Base-by-base conservation (phyloP, 257 asterid genomes). In the Lithospermum erythrorhizon region DNA sequence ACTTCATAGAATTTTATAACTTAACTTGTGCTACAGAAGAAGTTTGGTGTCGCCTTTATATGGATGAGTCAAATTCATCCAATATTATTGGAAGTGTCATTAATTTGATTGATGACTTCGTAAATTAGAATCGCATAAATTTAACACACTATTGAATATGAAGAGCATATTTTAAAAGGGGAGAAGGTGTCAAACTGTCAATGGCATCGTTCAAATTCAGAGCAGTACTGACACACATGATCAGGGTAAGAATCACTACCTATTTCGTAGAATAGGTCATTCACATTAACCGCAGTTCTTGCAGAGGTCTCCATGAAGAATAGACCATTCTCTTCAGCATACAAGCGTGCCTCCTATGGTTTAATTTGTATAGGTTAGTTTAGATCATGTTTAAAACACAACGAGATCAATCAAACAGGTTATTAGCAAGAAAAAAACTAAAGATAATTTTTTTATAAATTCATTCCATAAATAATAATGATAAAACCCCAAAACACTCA, bases 241-340 rank as follows among this genome's bases (percentile, higher is more conserved):
- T 18, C 20, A 55, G 54, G 55, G 3, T 25, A 58, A 59, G 57
- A 14, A 23, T 18, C 0, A 63, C 58, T 56, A 69, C 79, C 79
- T 74, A 74, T 82, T 78, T 85, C 96, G 63, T 79, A 79, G 75
- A 87, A 87, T 35, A 82, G 64, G 25, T 85, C 96, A 57, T 84
- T 81, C 65, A 87, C 94, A 53, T 87, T 84, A 29, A 64, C 75
- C 1, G 96, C 87, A 72, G 83, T 83, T 75, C 85, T 87, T 21
- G 96, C 96, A 61, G 96, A 85, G 21, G 96, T 81, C 70, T 87
- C 96, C 72, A 74, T 59, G 83, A 81, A 85, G 72, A 87, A 84
- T 61, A 87, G 90, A 19, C 94, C 94, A 72, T 81, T 82, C 73
- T 87, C 96, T 23, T 87, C 87, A 1, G 87, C 89, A 70, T 80